phyloP scores from a whole-genome alignment of 164 flowering plant genomes.

The Berberis thunbergii region DNA sequence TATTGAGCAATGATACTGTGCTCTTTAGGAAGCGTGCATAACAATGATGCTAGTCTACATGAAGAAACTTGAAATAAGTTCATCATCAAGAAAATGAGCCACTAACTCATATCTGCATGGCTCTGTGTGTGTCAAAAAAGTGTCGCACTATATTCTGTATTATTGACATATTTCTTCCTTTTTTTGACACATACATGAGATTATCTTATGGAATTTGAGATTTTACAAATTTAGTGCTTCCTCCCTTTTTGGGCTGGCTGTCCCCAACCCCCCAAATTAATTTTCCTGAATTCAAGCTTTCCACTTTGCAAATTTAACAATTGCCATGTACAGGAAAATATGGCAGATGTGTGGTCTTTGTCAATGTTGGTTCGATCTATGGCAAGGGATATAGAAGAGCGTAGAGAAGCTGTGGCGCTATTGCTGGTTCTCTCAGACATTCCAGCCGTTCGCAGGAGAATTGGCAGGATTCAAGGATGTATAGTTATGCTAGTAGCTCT shows the following conservation, averaged over 20 bases:
- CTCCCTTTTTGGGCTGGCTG: constrained; percentile 4
- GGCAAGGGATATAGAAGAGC: constrained; percentile 54
- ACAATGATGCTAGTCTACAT: no score
- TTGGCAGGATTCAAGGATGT: constrained; percentile 80
- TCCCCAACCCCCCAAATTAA: no score
- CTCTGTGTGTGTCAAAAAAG: no score
- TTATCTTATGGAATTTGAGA: not conserved
- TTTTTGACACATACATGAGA: not conserved
- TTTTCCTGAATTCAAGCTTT: no score
- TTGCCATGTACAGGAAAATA: constrained; percentile 55
- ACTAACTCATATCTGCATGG: no score
- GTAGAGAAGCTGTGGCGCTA: constrained; percentile 74
- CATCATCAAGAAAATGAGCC: no score
- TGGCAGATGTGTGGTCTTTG: constrained; percentile 44
- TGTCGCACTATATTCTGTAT: not conserved
- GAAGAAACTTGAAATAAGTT: no score
- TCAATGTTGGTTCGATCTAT: constrained; percentile 57
- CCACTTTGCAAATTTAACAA: no score
- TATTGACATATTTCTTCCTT: not conserved
- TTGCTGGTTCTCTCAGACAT: constrained; percentile 44
- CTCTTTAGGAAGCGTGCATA: no score
- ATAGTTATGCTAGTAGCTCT: constrained; percentile 76
- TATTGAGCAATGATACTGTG: no score
- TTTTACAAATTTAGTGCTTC: not conserved
- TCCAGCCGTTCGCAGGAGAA: constrained; percentile 34